Percentiles rank a stretch among this genome's conserved stretches.
Evolutionary conservation across 805 yeast genomes (phyloP).

Genomic region (Jamesozyma jinghongensis): DNA sequence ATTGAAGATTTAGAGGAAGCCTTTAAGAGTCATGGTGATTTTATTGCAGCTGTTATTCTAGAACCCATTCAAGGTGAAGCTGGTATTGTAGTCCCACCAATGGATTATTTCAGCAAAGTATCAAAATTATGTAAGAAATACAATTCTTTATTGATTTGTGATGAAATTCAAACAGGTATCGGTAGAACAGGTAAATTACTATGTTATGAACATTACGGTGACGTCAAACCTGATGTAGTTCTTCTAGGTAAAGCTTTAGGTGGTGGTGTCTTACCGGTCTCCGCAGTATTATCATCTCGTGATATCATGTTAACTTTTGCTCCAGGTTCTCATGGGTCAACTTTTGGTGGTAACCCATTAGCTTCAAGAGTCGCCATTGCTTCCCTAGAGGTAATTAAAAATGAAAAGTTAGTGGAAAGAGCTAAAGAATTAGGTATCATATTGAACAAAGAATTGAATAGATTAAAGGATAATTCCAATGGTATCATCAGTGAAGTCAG

Average conservation of each 20-base stretch:
- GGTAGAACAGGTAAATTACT: constrained; percentile 95
- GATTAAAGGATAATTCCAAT: constrained; percentile 42
- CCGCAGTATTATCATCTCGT: constrained; percentile 82
- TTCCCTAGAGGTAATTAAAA: constrained; percentile 81
- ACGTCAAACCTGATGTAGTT: constrained; percentile 80
- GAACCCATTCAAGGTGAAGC: constrained; percentile 99
- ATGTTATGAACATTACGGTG: constrained; percentile 72
- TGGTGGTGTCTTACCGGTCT: constrained; percentile 90
- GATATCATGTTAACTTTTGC: constrained; percentile 83
- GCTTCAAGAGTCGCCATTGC: constrained; percentile 91
- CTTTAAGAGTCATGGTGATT: constrained; percentile 72
- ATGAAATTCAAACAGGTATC: constrained; percentile 95
- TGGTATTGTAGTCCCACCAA: constrained; percentile 91
- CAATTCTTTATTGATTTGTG: constrained; percentile 85
- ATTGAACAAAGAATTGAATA: constrained; percentile 49
- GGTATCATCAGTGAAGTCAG: constrained; percentile 56
- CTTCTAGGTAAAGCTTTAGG: constrained; percentile 90
- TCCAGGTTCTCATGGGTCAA: constrained; percentile 96
- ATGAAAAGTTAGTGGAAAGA: constrained; percentile 77
- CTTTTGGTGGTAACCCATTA: constrained; percentile 96
- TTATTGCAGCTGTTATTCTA: constrained; percentile 79
- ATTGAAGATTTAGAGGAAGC: constrained; percentile 83
- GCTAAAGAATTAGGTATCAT: constrained; percentile 61
- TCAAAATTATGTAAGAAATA: constrained; percentile 66
- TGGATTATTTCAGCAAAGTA: constrained; percentile 66